These are phyloP conservation scores for Colletotrichum acutatum DNA, from an alignment of 2,329 filamentous ascomycete species.

Conservation along the genomic window DNA sequence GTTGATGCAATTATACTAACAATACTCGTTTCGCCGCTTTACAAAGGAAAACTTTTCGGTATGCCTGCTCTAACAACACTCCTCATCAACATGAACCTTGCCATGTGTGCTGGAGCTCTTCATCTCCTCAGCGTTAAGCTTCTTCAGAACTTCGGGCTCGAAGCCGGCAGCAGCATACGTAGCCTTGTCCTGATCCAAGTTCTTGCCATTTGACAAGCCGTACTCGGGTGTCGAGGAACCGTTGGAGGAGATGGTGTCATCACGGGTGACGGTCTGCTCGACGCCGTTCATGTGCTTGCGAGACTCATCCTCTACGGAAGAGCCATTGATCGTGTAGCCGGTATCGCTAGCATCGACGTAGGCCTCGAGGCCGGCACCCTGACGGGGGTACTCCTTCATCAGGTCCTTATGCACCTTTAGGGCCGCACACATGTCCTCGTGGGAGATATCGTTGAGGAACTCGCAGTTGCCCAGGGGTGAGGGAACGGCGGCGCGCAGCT, in stretches of 20 bases:
- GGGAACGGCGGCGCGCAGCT: conserved; percentile 75
- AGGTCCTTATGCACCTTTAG: conserved; percentile 72
- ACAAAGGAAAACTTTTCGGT: not conserved
- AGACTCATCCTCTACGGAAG: conserved; percentile 13
- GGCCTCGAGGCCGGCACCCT: conserved; percentile 74
- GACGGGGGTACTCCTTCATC: conserved; percentile 70
- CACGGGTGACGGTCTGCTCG: not conserved
- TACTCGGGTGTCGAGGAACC: conserved; percentile 19
- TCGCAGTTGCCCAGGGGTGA: conserved; percentile 73
- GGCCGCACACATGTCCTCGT: conserved; percentile 70
- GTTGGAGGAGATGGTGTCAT: conserved; percentile 8
- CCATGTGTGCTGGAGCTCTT: not conserved
- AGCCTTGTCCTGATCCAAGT: not conserved
- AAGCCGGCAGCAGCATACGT: conserved; percentile 2
- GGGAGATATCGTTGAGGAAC: conserved; percentile 75
- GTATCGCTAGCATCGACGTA: conserved; percentile 78
- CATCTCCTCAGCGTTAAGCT: not conserved
- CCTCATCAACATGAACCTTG: conserved; percentile 6
- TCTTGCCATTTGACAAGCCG: conserved; percentile 20
- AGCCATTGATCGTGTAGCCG: conserved; percentile 59
- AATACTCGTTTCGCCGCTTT: not conserved
- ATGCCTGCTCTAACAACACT: not conserved
- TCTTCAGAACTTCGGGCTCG: not conserved
- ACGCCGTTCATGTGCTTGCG: not conserved
- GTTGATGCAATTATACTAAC: not conserved